A percentile compares a stretch with the other conserved stretches of the same genome.
Conservation (phyloP, 2,329 filamentous ascomycete species). For the Elsinoe australis region DNA sequence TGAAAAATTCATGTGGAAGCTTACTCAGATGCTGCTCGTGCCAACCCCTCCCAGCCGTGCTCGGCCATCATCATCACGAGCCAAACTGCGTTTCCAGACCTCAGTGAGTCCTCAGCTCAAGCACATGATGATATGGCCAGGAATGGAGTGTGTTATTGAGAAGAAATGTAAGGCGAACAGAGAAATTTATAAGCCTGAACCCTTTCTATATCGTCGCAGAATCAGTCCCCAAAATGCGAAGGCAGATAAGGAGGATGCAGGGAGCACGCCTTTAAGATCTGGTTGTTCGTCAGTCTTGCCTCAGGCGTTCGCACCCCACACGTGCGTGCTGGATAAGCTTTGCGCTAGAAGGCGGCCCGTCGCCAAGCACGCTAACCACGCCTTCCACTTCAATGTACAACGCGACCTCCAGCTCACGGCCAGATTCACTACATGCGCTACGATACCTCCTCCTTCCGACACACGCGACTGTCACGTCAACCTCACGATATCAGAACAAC, state of each 20-base stretch:
- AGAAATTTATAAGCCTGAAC: too few species aligned
- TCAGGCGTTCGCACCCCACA: background rate
- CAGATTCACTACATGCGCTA: background rate
- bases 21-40: constrained; percentile 17
- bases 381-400: constrained; percentile 14
- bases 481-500: background rate
- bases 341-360: background rate
- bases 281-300: background rate
- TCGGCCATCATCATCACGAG: constrained; percentile 6
- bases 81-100: too few species aligned
- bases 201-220: background rate
- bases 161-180: too few species aligned
- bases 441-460: too few species aligned
- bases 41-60: constrained; percentile 11
- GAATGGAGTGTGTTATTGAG: too few species aligned
- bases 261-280: constrained; percentile 11
- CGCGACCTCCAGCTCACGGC: constrained; percentile 6
- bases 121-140: too few species aligned
- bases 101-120: too few species aligned
- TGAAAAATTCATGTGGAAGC: background rate
- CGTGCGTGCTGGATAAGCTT: constrained; percentile 6
- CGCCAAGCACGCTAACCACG: constrained; percentile 3
- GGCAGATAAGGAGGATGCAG: background rate
- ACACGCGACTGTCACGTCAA: too few species aligned
- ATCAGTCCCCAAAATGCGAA: too few species aligned